phyloP scores from a whole-genome alignment of 148 eudicot genomes.

The Fallopia convolvulus region DNA sequence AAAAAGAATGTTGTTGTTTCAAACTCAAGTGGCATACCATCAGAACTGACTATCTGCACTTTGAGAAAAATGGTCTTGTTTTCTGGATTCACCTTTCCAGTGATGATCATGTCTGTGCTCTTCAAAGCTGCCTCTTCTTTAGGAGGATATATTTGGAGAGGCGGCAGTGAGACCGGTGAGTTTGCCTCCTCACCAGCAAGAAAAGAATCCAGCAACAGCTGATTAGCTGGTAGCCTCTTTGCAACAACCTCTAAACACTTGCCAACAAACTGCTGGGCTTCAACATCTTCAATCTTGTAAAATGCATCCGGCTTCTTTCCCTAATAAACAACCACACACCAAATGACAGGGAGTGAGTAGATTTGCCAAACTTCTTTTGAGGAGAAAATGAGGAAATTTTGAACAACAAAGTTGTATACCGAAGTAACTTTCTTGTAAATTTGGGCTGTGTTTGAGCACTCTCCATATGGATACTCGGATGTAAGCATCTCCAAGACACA shows the following conservation, averaged over 20 bases:
- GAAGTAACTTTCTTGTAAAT: slow-evolving; percentile 87
- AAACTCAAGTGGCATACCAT: slow-evolving; percentile 27
- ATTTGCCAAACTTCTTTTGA: slow-evolving; percentile 69
- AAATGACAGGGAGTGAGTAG: background rate
- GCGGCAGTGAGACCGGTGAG: slow-evolving; percentile 11
- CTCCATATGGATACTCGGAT: slow-evolving; percentile 66
- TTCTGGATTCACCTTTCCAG: slow-evolving; percentile 58
- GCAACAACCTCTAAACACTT: slow-evolving; percentile 65
- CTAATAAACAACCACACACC: slow-evolving; percentile 19
- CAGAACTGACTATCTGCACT: slow-evolving; percentile 52
- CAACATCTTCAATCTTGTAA: slow-evolving; percentile 40
- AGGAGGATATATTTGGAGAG: slow-evolving; percentile 19
- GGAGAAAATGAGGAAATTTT: slow-evolving; percentile 31
- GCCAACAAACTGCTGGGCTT: slow-evolving; percentile 55
- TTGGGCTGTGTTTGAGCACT: slow-evolving; percentile 84
- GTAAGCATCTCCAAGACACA: slow-evolving; percentile 85
- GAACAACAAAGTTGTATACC: slow-evolving; percentile 51
- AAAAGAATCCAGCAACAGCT: slow-evolving; percentile 64
- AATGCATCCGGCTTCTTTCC: slow-evolving; percentile 79
- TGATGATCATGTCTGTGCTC: slow-evolving; percentile 61
- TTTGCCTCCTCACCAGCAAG: slow-evolving; percentile 36
- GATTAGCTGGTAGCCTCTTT: slow-evolving; percentile 54
- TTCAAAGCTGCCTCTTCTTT: slow-evolving; percentile 17
- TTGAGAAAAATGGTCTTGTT: slow-evolving; percentile 60
- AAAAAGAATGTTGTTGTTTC: background rate